Conservation (phyloP, 805 yeast species). For the Pichia scutulata region DNA sequence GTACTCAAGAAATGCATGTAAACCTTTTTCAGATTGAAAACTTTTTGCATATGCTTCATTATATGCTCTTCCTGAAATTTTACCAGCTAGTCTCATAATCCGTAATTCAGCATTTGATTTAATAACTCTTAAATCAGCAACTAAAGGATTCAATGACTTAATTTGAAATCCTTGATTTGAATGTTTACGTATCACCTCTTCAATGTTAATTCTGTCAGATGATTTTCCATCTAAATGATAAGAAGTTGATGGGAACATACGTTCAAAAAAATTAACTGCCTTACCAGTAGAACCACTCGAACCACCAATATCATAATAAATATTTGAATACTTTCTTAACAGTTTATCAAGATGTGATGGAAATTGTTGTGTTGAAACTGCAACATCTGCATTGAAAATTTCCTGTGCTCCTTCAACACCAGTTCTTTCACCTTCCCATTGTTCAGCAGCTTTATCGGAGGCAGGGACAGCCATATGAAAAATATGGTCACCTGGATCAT, state of each 20-base stretch:
- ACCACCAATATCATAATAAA: slow-evolving; percentile 45
- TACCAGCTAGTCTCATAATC: slow-evolving; percentile 77
- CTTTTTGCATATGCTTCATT: slow-evolving; percentile 70
- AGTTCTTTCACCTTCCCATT: slow-evolving; percentile 93
- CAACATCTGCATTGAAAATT: slow-evolving; percentile 80
- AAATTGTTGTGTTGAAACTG: slow-evolving; percentile 42
- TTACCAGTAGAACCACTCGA: slow-evolving; percentile 7
- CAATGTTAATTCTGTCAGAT: slow-evolving; percentile 8
- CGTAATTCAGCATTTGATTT: slow-evolving; percentile 72
- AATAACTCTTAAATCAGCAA: slow-evolving; percentile 50
- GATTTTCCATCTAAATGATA: slow-evolving; percentile 15
- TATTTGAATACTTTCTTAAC: slow-evolving; percentile 38
- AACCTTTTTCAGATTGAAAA: slow-evolving; percentile 65
- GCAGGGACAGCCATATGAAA: slow-evolving; percentile 84
- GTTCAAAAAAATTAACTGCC: slow-evolving; percentile 4
- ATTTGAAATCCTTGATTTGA: slow-evolving; percentile 17
- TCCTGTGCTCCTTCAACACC: slow-evolving; percentile 79
- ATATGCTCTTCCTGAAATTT: slow-evolving; percentile 74
- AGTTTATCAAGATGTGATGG: slow-evolving; percentile 39
- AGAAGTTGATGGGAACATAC: slow-evolving; percentile 15
- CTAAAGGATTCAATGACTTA: slow-evolving; percentile 34
- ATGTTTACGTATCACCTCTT: slow-evolving; percentile 20
- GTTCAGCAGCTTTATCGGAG: slow-evolving; percentile 66
- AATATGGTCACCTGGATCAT: slow-evolving; percentile 37
- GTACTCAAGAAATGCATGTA: slow-evolving; percentile 76